Conservation (phyloP, 208 protist genomes). For the Entamoeba invadens region DNA sequence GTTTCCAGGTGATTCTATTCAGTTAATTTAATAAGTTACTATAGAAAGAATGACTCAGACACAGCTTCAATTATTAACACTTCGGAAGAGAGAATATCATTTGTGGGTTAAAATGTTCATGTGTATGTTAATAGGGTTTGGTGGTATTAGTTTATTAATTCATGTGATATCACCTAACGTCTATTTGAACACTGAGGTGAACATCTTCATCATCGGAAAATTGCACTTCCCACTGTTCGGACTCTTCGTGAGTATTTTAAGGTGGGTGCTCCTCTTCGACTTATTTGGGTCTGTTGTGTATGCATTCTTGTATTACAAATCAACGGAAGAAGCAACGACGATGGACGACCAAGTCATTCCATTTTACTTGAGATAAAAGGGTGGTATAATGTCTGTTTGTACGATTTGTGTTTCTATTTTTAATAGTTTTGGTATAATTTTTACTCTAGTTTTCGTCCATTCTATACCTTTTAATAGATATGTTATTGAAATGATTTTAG, state of each 20-base stretch:
- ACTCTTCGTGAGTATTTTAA: background rate
- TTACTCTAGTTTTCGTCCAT: too few relatives aligned
- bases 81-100: background rate
- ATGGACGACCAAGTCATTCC: background rate
- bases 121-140: background rate
- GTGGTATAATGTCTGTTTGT: too few relatives aligned
- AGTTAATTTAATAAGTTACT: background rate
- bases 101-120: background rate
- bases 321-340: background rate
- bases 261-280: background rate
- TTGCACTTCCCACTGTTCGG: background rate
- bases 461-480: too few relatives aligned
- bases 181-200: background rate
- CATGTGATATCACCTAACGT: background rate
- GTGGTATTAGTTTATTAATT: background rate
- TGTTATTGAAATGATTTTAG: too few relatives aligned
- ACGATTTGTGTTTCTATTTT: too few relatives aligned
- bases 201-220: background rate
- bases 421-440: too few relatives aligned
- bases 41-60: background rate
- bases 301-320: background rate
- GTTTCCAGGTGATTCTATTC: background rate
- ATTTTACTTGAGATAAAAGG: background rate
- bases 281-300: background rate
- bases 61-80: background rate